phyloP scores from a whole-genome alignment of 2,329 filamentous ascomycete genomes.

The Botrytis deweyae region DNA sequence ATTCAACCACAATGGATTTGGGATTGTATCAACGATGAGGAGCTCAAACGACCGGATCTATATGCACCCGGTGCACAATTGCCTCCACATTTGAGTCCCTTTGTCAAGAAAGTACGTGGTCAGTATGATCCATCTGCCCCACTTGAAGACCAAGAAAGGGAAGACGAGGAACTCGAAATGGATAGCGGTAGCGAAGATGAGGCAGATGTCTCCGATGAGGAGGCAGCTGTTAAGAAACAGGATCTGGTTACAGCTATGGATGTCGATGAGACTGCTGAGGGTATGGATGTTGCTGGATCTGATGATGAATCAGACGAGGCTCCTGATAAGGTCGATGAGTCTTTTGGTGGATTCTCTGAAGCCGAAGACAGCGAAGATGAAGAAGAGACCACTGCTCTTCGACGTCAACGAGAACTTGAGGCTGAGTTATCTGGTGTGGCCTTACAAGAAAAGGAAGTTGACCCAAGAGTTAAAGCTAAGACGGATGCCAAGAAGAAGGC shows the following conservation, averaged over 20 bases:
- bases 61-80: conserved; percentile 89
- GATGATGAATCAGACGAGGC: conserved; percentile 44
- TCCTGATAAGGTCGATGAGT: conserved; percentile 37
- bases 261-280: conserved; percentile 37
- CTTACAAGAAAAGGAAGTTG: conserved; percentile 51
- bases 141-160: conserved; percentile 83
- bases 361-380: conserved; percentile 57
- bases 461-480: conserved; percentile 61
- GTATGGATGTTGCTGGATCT: conserved; percentile 40
- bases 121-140: conserved; percentile 88
- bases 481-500: conserved; percentile 69
- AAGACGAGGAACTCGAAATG: conserved; percentile 75
- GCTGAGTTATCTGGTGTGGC: conserved; percentile 78
- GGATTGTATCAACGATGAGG: conserved; percentile 92
- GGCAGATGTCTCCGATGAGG: conserved; percentile 41
- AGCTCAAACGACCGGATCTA: conserved; percentile 79
- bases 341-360: conserved; percentile 40
- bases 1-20: conserved; percentile 98
- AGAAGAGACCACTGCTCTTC: conserved; percentile 58
- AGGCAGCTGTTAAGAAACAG: conserved; percentile 51
- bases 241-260: conserved; percentile 31
- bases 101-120: conserved; percentile 82
- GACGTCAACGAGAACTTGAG: conserved; percentile 87
- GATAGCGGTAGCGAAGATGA: conserved; percentile 54
- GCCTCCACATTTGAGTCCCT: conserved; percentile 93